Evolutionary conservation across 2,329 filamentous ascomycete species (phyloP), one percentile per base, ranked within the genome.

Genomic region (Xylaria hypoxylon): DNA sequence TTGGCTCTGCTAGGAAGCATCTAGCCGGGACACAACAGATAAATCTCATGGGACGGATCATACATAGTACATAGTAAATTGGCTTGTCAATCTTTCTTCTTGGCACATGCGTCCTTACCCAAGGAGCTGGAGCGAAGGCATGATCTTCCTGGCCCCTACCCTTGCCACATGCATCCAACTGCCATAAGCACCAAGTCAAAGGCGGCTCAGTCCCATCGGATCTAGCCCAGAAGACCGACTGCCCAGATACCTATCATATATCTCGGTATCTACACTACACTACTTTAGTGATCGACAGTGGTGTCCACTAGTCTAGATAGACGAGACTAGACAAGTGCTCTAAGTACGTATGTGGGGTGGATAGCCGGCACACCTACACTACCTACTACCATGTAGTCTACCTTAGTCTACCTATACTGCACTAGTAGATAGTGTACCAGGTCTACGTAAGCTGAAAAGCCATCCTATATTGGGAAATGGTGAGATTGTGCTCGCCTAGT

Each of bases 131-230:
- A 61, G 53, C 19, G n/a, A 53, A 59, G 50, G 33, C 35, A 52
- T 62, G 58, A 50, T 53, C 48, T 53, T 56, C 22, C 15, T 52
- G 3, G 31, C 42, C 24, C 44, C 13, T 55, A 44, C 51, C 62
- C 47, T 59, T 53, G 38, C 53, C 15, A 48, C 33, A 55, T 62
- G 47, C 48, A 57, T 44, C 28, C 26, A 51, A 35, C 57, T 50
- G 24, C 64, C 48, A 40, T 48, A 47, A 24, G n/a, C n/a, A 45
- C 52, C 52, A 35, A 45, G 44, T 38, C 45, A 56, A 58, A 68
- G 33, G 40, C 52, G 57, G 48, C 52, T 59, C 52, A 62, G 52
- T 51, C 56, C 47, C 62, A 28, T 53, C 65, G 65, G 65, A 68
- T 64, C 47, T 31, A 59, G 58, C 62, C 59, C 59, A 50, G 31